Conservation (phyloP, 345 rosid species). For the Heritiera fomes region DNA sequence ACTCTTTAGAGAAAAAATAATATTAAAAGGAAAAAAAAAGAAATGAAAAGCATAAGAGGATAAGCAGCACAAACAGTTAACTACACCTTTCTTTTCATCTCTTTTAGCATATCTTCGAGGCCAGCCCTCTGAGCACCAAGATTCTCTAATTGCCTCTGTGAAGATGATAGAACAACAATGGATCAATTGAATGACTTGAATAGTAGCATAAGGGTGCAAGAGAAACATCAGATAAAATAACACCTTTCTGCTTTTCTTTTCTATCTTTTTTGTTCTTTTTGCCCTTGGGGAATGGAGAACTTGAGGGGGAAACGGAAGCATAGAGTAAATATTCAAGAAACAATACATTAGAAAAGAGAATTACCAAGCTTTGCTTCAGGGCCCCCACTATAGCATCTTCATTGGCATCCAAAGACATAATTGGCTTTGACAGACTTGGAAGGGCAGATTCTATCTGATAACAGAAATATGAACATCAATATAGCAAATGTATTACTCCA, state of each 20-base stretch:
- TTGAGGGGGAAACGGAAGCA: not conserved
- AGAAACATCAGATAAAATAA: not conserved
- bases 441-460: conserved; percentile 88
- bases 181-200: not conserved
- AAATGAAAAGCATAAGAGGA: not conserved
- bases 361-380: conserved; percentile 93
- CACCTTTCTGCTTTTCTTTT: not conserved
- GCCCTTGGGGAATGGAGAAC: not conserved
- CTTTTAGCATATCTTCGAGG: conserved; percentile 98
- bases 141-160: conserved; percentile 93
- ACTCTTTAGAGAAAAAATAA: not conserved
- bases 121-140: conserved; percentile 98
- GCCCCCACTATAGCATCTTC: conserved; percentile 95
- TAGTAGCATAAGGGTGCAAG: not conserved
- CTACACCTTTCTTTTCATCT: conserved; percentile 94
- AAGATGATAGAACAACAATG: conserved; percentile 6
- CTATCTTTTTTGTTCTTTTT: not conserved
- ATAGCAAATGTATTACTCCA: conserved; percentile 11
- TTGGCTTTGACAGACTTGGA: conserved; percentile 88
- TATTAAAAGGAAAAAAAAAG: not conserved
- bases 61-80: not conserved
- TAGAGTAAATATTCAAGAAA: not conserved
- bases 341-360: conserved; percentile 19
- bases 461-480: conserved; percentile 23
- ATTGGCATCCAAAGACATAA: conserved; percentile 93